Evolutionary conservation across 2,329 filamentous ascomycete genomes (phyloP).

Genomic region (Aspergillus eucalypticola): DNA sequence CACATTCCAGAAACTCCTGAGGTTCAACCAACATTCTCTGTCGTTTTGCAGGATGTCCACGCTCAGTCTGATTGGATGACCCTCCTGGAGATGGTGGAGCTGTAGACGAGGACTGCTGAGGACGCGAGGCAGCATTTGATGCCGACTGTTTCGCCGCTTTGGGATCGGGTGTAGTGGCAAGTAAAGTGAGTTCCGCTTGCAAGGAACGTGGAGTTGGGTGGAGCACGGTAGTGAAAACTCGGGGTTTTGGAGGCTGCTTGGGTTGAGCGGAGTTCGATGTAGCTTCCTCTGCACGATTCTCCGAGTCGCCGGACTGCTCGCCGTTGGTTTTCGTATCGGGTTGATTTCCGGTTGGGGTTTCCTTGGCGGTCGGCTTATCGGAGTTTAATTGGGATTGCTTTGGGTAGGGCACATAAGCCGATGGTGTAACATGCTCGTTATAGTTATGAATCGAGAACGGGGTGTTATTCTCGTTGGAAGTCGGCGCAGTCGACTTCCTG

Average conservation of each 20-base stretch:
- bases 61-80: slow-evolving; percentile 61
- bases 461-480: slow-evolving; percentile 61
- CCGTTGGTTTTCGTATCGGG: slow-evolving; percentile 23
- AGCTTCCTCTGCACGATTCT: slow-evolving; percentile 60
- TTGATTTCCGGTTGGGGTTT: slow-evolving; percentile 24
- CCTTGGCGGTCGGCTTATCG: slow-evolving; percentile 30
- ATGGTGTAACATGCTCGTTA: slow-evolving; percentile 86
- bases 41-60: slow-evolving; percentile 60
- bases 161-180: slow-evolving; percentile 69
- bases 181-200: slow-evolving; percentile 73
- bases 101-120: slow-evolving; percentile 41
- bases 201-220: slow-evolving; percentile 78
- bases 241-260: slow-evolving; percentile 57
- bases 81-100: slow-evolving; percentile 69
- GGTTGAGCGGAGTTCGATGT: slow-evolving; percentile 48
- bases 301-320: slow-evolving; percentile 47
- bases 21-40: slow-evolving; percentile 78
- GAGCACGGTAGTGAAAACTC: slow-evolving; percentile 75
- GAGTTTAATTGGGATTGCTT: slow-evolving; percentile 40
- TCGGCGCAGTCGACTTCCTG: slow-evolving; percentile 55
- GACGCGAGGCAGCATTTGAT: slow-evolving; percentile 43
- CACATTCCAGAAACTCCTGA: slow-evolving; percentile 70
- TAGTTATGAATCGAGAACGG: slow-evolving; percentile 91
- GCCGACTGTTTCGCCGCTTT: slow-evolving; percentile 51
- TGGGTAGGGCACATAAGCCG: slow-evolving; percentile 77